Evolutionary conservation across 2,329 filamentous ascomycete genomes (phyloP), one percentile per base, ranked within the genome.

Genomic region (Pezicula neosporulosa): DNA sequence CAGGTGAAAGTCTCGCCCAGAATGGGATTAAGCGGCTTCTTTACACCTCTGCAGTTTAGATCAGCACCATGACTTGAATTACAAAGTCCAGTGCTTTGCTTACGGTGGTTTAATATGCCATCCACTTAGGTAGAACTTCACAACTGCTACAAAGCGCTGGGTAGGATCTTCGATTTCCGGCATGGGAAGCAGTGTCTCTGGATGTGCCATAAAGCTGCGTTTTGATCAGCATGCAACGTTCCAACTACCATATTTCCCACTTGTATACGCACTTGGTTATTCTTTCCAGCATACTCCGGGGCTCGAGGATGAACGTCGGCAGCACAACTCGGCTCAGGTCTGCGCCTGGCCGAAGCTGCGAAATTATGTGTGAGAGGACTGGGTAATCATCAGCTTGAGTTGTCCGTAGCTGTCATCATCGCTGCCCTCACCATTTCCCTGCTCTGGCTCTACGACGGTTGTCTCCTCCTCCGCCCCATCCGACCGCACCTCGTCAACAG

Each of bases 81-180:
- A 13, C 30, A 13, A 33, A 33, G 30, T 33, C 30, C 30, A 13
- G 12, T 33, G 12, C 12, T 13, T 33, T 42, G 19, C 89, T 66
- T 81, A 96, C 90, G 91, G 89, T 66, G 94, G 94, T 71, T 93
- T 94, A 68, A 99, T 97, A 70, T 99, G 94, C 94, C 94, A 99
- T 64, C 94, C 94, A 70, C 91, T 96, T 42, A 99, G 77, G 71
- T 99, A 99, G 71, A 99, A 99, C 72, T 95, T 97, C 67, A 97
- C 90, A 46, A 99, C 94, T 13, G 91, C 89, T 28, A 97, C 85
- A 66, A 99, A 99, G 68, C 94, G 84, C 65, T 93, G 77, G 51
- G 90, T 76, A 1, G 94, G 93, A 65, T 99, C 93, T 47, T 97
- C 89, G 61, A 97, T 89, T 44, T 83, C 76, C 42, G 93, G 82